Base-by-base conservation (phyloP, 257 asterid genomes). In the Cynanchum wilfordii region DNA sequence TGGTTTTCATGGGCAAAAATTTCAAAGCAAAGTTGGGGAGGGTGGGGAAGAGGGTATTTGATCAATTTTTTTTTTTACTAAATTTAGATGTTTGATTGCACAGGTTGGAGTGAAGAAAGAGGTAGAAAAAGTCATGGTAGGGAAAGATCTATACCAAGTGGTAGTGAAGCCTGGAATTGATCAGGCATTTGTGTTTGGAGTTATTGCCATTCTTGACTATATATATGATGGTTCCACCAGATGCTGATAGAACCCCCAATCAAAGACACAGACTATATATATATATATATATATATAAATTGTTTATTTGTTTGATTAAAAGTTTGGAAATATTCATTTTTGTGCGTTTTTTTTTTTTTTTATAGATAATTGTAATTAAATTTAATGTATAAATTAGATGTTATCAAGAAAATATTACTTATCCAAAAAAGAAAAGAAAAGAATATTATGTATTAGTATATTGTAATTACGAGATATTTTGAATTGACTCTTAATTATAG, bases 161-260 rank as follows among this genome's bases (percentile, higher is more conserved):
- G 84, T 73, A 13, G 78, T 90, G 76, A 93, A 89, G 78, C 83
- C 91, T 0, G 98, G 97, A 62, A 82, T 87, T 19, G 98, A 93
- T 79, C 93, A 93, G 75, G 98, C 92, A 1, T 93, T 93, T 80
- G 87, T 90, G 54, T 79, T 89, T 27, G 98, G 98, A 75, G 92
- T 93, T 4, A 87, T 93, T 54, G 90, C 95, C 17, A 86, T 93
- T 79, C 96, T 93, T 54, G 98, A 93, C 70, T 90, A 93, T 84
- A 85, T 90, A 63, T 90, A 89, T 57, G 96, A 85, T 81, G 97
- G 98, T 74, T 84, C 95, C 67, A 89, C 96, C 47, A 79, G 84
- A 77, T 93, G 98, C 82, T 90, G 81, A 77, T 24, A n/a, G 5
- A 13, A 12, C 55, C 44, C 44, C 44, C 5, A 38, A 6, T 38